Base-by-base conservation (phyloP, 768 basidiomycete genomes). In the Tricholoma furcatifolium region DNA sequence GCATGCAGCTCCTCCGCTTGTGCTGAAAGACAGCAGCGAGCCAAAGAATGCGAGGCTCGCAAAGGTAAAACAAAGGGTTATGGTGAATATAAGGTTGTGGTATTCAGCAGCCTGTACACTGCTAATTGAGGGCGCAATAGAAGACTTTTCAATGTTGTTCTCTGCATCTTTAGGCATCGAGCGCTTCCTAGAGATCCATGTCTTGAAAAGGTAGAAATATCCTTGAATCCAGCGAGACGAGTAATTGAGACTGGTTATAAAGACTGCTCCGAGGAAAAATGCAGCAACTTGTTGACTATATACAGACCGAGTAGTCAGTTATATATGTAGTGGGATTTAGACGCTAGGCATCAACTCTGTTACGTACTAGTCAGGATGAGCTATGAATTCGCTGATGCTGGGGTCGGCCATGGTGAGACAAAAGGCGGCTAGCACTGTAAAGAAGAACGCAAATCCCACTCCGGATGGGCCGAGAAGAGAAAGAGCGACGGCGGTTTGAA, bases 241-340 rank as follows among this genome's bases (percentile, higher is more conserved):
- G 43, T 56, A 51, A 17, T 59, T 55, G 9, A 59, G 43, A 34
- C 58, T 56, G 41, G 58, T 56, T 17, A 59, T 56, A 24, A 59
- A 59, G 14, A 59, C 54, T 4, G 51, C 41, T 7, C 58, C 58
- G n/a, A 59, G 58, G 15, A 59, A 56, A 36, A 59, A 59, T 8
- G 54, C 35, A n/a, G 58, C 47, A 20, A 53, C 51, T 21, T 56
- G 54, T 47, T 51, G 55, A 23, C 58, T 59, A 23, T 11, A 46
- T 35, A 38, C 31, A 43, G 32, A 30, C 18, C 20, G 36, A 14
- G 2, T 15, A 8, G 32, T 11, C 17, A 17, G 23, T n/a, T 1
- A 21, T 14, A n/a, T 23, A n/a, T 31, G 11, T 15, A 20, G n/a
- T n/a, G n/a, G n/a, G n/a, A n/a, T n/a, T n/a, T n/a, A n/a, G n/a